Conservation (phyloP, 495 filamentous ascomycete species). For the Aspergillus bertholletiae region DNA sequence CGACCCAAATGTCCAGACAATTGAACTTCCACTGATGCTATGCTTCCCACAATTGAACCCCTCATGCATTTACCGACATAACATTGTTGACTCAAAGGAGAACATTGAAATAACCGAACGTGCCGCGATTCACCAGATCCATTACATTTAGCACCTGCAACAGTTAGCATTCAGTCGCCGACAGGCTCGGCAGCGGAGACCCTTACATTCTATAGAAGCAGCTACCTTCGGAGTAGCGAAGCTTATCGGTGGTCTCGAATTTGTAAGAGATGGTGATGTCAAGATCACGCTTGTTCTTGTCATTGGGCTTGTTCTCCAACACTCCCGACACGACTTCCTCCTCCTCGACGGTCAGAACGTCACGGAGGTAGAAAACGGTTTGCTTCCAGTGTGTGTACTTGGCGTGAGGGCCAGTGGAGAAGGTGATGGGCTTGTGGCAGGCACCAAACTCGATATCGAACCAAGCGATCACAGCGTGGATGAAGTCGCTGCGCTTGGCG, state of each 20-base stretch:
- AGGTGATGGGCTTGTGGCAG: slow-evolving; percentile 81
- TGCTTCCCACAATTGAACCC: slow-evolving; percentile 23
- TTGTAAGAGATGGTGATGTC: slow-evolving; percentile 86
- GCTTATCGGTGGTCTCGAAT: slow-evolving; percentile 69
- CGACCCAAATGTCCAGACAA: slow-evolving; percentile 19
- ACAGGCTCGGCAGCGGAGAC: not conserved
- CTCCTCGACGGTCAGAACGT: slow-evolving; percentile 79
- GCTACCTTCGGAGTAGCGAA: slow-evolving; percentile 61
- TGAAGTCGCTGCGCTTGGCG: slow-evolving; percentile 77
- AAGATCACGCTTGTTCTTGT: slow-evolving; percentile 89
- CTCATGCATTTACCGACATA: slow-evolving; percentile 7
- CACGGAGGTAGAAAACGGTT: slow-evolving; percentile 84
- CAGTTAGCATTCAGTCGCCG: slow-evolving; percentile 21
- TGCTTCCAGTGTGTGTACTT: slow-evolving; percentile 97
- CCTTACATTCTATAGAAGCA: slow-evolving; percentile 88
- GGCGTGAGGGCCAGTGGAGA: slow-evolving; percentile 84
- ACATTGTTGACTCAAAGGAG: slow-evolving; percentile 8
- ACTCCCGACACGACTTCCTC: slow-evolving; percentile 69
- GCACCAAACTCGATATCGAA: slow-evolving; percentile 98
- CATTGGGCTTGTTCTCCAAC: slow-evolving; percentile 81
- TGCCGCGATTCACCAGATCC: slow-evolving; percentile 15
- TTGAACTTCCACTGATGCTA: slow-evolving; percentile 28
- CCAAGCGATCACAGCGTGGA: slow-evolving; percentile 95
- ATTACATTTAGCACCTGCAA: slow-evolving; percentile 42
- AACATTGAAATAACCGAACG: slow-evolving; percentile 20